Evolutionary conservation across 2,329 filamentous ascomycete species (phyloP).

Genomic region (Stachybotrys elegans): DNA sequence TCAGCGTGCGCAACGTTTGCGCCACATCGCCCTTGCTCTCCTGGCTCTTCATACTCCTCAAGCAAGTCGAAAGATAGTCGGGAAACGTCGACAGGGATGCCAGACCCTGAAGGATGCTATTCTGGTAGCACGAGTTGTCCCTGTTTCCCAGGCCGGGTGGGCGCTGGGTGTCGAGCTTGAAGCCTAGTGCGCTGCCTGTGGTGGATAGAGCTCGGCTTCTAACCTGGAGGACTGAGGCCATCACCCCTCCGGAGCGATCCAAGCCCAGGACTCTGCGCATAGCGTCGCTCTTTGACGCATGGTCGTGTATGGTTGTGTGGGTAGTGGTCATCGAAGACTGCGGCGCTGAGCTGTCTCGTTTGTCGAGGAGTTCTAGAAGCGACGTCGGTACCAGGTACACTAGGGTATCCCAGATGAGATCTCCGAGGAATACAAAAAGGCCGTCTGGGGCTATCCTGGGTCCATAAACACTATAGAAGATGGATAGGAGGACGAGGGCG

Average conservation of each 20-base stretch:
- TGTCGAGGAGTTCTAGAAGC: conserved; percentile 52
- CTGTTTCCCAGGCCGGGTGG: conserved; percentile 78
- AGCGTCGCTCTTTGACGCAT: conserved; percentile 59
- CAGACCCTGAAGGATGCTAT: conserved; percentile 84
- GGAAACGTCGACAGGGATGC: conserved; percentile 69
- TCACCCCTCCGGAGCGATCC: conserved; percentile 46
- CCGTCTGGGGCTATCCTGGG: conserved; percentile 24
- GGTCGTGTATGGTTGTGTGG: conserved; percentile 32
- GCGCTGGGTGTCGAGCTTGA: conserved; percentile 34
- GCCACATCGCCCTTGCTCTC: conserved; percentile 30
- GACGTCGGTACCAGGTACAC: conserved; percentile 52
- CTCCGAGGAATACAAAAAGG: conserved; percentile 20
- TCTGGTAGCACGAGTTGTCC: conserved; percentile 97
- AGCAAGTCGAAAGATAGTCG: conserved; percentile 54
- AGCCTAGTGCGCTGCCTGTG: conserved; percentile 35
- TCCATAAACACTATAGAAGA: conserved; percentile 28
- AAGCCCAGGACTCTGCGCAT: conserved; percentile 60
- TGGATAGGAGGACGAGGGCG: conserved; percentile 24
- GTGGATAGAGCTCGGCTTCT: conserved; percentile 52
- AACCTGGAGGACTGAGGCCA: conserved; percentile 53
- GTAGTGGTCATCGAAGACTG: conserved; percentile 23
- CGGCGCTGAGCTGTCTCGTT: conserved; percentile 44
- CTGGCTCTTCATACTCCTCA: conserved; percentile 20
- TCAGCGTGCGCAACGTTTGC: conserved; percentile 55
- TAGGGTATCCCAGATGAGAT: conserved; percentile 56